phyloP scores from a whole-genome alignment of 306 rosid species.

The Rosa rugosa region DNA sequence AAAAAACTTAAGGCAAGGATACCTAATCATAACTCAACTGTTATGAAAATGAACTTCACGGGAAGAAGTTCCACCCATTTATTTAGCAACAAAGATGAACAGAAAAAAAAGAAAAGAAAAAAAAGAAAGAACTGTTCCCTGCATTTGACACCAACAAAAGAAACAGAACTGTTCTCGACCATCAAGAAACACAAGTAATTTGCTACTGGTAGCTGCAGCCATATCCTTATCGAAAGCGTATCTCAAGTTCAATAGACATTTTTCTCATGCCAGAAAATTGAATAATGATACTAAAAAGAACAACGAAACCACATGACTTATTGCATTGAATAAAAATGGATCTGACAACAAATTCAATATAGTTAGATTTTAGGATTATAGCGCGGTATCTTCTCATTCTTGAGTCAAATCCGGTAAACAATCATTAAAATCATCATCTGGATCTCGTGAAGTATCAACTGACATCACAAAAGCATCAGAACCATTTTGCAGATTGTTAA shows the following conservation, averaged over 20 bases:
- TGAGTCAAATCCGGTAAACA: neutral
- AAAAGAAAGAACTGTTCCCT: neutral
- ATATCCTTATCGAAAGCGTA: neutral
- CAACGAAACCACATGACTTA: neutral
- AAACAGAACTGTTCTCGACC: neutral
- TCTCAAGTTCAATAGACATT: neutral
- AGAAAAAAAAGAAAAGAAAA: neutral
- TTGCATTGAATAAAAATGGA: neutral
- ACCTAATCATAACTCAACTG: neutral
- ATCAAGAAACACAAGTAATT: neutral
- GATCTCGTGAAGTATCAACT: neutral
- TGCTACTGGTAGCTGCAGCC: neutral
- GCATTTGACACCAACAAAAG: neutral
- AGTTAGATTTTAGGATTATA: neutral
- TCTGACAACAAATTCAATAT: neutral
- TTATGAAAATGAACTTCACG: neutral
- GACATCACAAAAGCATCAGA: conserved; percentile 9
- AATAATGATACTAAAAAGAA: neutral
- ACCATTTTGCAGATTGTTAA: neutral
- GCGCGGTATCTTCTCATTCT: conserved; percentile 9
- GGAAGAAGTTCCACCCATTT: neutral
- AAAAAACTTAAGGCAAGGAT: neutral
- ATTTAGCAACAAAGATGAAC: conserved; percentile 3
- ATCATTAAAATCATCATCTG: neutral
- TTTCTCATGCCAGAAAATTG: neutral